Evolutionary conservation across 495 filamentous ascomycete species (phyloP), one percentile per base, ranked within the genome.

Genomic region (Polyplosphaeria fusca): DNA sequence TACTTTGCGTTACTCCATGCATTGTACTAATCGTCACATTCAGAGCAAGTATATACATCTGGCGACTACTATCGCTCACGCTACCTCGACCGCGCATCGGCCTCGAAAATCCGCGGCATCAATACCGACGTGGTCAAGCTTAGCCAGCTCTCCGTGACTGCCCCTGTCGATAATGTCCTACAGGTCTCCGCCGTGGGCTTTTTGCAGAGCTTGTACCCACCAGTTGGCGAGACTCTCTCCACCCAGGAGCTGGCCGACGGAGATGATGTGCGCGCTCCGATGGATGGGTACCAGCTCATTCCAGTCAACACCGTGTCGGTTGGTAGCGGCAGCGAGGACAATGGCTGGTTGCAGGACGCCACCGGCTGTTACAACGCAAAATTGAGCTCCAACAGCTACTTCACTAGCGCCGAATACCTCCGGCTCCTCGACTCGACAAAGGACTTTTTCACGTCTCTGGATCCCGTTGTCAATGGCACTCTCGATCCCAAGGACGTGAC

Each of bases 371-470:
- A 71, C 26, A 82, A 82, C 58, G 84, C 86, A 23, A 71, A 75
- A 5, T 67, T 79, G 51, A 88, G 84, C 74, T 87, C 84, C 46
- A 83, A 89, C 70, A 77, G 80, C 67, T 91, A 87, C 68, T 87
- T 86, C 70, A 63, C 49, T n/a, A 84, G 84, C 5, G 49, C 70
- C 13, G 74, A 84, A 25, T 89, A 89, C 70, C 67, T 70, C 23
- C 62, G 62, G 9, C 68, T 81, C 37, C 67, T 81, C 7, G 63
- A 69, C 28, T 74, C 74, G 52, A 90, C 86, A 57, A 62, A 71
- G 61, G 73, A 68, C 52, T 86, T 91, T 74, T 90, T 91, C 76
- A 52, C 77, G 63, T 74, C 70, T 24, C 61, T 92, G 26, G 67
- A 80, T 12, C 81, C 85, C 7, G 71, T 85, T 37, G 74, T 89